These are phyloP conservation scores for Dryas alaskensis DNA, from an alignment of 306 rosid genomes.

Conservation along the genomic window DNA sequence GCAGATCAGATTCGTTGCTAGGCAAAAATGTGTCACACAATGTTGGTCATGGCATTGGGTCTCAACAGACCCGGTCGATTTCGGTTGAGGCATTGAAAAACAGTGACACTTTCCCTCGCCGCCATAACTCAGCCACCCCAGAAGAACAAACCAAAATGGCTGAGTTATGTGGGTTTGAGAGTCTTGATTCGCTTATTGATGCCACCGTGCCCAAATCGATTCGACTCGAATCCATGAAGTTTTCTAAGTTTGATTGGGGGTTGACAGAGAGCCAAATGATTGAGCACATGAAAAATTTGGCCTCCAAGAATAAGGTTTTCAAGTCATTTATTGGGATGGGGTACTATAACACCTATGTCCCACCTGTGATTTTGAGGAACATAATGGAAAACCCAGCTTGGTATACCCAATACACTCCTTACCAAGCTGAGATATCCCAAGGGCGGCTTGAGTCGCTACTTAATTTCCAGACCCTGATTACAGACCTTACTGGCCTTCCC, in stretches of 20 bases:
- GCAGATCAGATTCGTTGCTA: conserved; percentile 36
- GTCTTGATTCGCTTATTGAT: conserved; percentile 68
- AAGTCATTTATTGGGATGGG: conserved; percentile 93
- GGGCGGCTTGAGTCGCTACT: conserved; percentile 91
- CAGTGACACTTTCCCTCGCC: conserved; percentile 87
- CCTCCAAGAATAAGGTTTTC: conserved; percentile 73
- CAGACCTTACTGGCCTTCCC: conserved; percentile 93
- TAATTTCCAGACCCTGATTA: conserved; percentile 78
- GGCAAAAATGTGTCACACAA: conserved; percentile 31
- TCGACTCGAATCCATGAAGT: conserved; percentile 60
- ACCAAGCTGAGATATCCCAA: conserved; percentile 98
- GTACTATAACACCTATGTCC: conserved; percentile 84
- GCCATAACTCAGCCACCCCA: conserved; percentile 94
- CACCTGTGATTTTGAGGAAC: conserved; percentile 93
- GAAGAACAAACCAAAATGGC: conserved; percentile 88
- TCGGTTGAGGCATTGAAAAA: conserved; percentile 77
- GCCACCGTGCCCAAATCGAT: conserved; percentile 96
- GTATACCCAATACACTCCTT: conserved; percentile 98
- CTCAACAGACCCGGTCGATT: conserved; percentile 63
- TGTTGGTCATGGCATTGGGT: conserved; percentile 33
- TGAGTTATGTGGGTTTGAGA: conserved; percentile 47
- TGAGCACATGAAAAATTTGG: conserved; percentile 77
- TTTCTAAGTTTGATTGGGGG: conserved; percentile 78
- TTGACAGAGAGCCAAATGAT: conserved; percentile 87
- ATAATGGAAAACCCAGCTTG: conserved; percentile 97